Evolutionary conservation across 495 filamentous ascomycete species (phyloP), one percentile per base, ranked within the genome.

Genomic region (Lasiosphaeris hirsuta): DNA sequence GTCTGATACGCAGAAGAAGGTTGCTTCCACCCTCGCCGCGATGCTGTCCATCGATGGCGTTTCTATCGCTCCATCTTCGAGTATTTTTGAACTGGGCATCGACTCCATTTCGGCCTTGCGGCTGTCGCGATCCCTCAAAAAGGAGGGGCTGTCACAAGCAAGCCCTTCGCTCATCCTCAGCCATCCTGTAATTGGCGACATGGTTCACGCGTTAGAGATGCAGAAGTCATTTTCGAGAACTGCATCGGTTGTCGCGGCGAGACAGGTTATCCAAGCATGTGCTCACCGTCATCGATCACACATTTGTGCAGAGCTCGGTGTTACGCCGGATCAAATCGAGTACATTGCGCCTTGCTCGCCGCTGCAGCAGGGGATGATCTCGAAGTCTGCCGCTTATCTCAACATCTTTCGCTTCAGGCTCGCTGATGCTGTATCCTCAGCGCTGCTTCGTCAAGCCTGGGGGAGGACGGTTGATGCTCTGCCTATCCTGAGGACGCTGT

Each of bases 91-190:
- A 50, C 72, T 95, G 2, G 90, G 90, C 0, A 75, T 93, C 7
- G 91, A 94, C 65, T 93, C 90, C 0, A 89, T 96, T 11, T 89
- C 88, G 0, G 86, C 86, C 3, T 83, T 92, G 18, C 79, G 82
- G 18, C 75, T 95, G 17, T 70, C 77, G 0, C 69, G 77, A 0
- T 62, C 60, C n/a, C 68, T 88, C 13, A 83, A 78, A 53, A 67
- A 73, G 10, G 65, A 70, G 1, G 83, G 86, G 0, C 79, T 90
- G 56, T 23, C 60, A 3, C 74, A 77, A 17, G 86, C 84, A 1
- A 80, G 78, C 18, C 78, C 86, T 13, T 84, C 88, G 0, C 53
- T 83, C 3, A 77, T 94, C 18, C 82, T 93, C 75, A 83, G 79
- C 53, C 75, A 90, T 62, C 79, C 84, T 9, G 11, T 64, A 0